Evolutionary conservation across 768 basidiomycete genomes (phyloP), one percentile per base, ranked within the genome.

Genomic region (Astraeus odoratus): DNA sequence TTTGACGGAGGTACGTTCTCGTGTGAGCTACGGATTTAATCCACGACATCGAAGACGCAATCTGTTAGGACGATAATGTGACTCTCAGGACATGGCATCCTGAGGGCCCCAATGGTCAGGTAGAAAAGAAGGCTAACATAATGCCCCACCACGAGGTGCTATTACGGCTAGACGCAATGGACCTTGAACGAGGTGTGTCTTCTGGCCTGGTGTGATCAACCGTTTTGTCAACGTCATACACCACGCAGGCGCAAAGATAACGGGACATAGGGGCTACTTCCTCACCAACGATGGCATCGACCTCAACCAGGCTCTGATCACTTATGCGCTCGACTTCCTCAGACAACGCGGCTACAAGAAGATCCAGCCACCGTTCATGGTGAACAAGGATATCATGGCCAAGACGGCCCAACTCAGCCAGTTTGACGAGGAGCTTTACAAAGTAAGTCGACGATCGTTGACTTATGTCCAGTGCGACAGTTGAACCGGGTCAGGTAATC

Each of bases 381-480:
- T 99, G 86, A 92, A 91, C 74, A 94, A 92, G 66, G 89, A 94
- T 19, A 76, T 87, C 57, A 99, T 99, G 96, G 81, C 79, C 46
- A 95, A 96, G 72, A 98, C 96, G 0, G 96, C 96, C 2, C 96
- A 99, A 61, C 80, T 99, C 18, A 89, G 92, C 54, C 92, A 98
- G 65, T 99, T 98, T 56, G 96, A 99, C 61, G 96, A 99, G 67
- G 94, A 96, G 57, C 72, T 99, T 13, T 99, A 98, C 79, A 97
- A 97, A 75, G 89, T 81, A 38, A 24, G 66, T 44, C 5, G 13
- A 37, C 19, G 3, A 30, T 27, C 33, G 37, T 24, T 3, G 12
- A 1, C 12, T 38, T 27, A 31, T 27, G 27, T 9, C 29, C 42
- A 22, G 3, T 10, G 15, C 8, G 16, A 13, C 34, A 0, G 9